Evolutionary conservation across 306 rosid genomes (phyloP).

Genomic region (Arachis stenosperma): DNA sequence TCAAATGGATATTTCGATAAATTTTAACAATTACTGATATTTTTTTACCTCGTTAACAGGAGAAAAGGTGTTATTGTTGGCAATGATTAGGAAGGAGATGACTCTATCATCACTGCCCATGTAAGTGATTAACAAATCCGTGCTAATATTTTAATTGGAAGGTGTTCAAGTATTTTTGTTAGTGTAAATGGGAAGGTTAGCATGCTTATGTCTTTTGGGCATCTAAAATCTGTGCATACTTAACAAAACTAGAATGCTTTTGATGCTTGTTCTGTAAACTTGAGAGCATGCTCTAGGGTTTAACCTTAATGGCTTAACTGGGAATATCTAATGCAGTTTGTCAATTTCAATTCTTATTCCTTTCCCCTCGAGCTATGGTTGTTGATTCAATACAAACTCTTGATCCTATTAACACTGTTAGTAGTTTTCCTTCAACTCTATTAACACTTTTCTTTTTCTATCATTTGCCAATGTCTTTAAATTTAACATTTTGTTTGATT

Average conservation of each 20-base stretch:
- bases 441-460: too few relatives aligned
- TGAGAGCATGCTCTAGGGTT: neutral
- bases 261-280: neutral
- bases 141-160: neutral
- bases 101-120: conserved; percentile 84
- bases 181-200: neutral
- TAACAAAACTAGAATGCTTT: neutral
- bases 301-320: neutral
- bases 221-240: conserved; percentile 8
- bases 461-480: too few relatives aligned
- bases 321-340: neutral
- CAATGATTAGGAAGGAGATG: conserved; percentile 98
- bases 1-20: neutral
- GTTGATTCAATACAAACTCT: too few relatives aligned
- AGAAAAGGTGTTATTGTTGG: conserved; percentile 94
- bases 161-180: neutral
- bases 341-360: conserved; percentile 1
- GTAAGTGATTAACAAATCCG: conserved; percentile 50
- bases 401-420: too few relatives aligned
- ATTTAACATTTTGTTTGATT: too few relatives aligned
- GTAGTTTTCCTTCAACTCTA: too few relatives aligned
- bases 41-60: conserved; percentile 52
- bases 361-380: too few relatives aligned
- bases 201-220: conserved; percentile 29
- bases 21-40: conserved; percentile 28